Evolutionary conservation across 148 eudicot genomes (phyloP), one percentile per base, ranked within the genome.

Genomic region (Rhododendron vialii): DNA sequence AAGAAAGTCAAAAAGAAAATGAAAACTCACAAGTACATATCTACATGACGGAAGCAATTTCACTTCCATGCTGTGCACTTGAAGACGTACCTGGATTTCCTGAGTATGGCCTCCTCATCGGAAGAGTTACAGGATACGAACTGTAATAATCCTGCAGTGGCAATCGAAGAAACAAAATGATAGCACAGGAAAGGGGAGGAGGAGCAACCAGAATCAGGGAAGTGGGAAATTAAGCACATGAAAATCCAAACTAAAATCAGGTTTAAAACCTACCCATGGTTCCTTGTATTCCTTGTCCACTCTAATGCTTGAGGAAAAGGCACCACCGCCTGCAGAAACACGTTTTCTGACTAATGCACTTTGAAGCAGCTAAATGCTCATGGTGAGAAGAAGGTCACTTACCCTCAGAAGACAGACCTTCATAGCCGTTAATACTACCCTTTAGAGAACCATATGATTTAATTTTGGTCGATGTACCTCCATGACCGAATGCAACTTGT

Each of bases 81-180:
- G 14, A 86, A 83, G 11, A 80, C 84, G 43, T 89, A 93, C 98
- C 94, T 90, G 98, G 98, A 90, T 96, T 88, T 92, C 98, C 98
- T 15, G 98, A 91, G 91, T 94, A 93, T 61, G 98, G 98, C 87
- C 94, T 91, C 81, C 98, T 93, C 88, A 93, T 51, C 57, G 98
- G 98, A 88, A 92, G 91, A 81, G 91, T 90, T 53, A 87, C 85
- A 22, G 98, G 98, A 91, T 96, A 94, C 86, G 91, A 48, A 51
- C 90, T 84, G 88, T 93, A 92, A 85, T 96, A 94, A 88, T 94
- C 92, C 98, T 96, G 92, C 86, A 86, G 82, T 83, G 81, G 33
- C 17, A 85, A 59, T 35, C 18, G 17, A 78, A 47, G 41, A 57
- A 14, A 71, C 33, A 67, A 67, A 67, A 67, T 67, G 33, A 67